These are phyloP conservation scores for Psilocybe mexicana DNA, from an alignment of 1,284 basidiomycete species.

Conservation along the genomic window DNA sequence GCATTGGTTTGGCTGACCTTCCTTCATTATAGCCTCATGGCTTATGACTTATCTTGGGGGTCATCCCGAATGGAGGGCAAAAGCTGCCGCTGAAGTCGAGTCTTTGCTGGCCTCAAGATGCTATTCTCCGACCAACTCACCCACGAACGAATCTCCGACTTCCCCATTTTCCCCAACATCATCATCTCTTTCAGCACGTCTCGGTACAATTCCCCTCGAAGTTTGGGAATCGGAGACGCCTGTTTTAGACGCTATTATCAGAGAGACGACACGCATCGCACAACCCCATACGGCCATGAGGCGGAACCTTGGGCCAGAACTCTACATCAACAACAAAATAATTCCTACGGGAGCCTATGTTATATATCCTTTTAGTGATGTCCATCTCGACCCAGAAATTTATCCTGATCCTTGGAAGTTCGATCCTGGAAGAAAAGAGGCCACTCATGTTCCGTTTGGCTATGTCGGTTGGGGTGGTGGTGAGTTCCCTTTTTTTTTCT, in stretches of 20 bases:
- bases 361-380: constrained; percentile 75
- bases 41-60: constrained; percentile 66
- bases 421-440: constrained; percentile 57
- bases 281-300: constrained; percentile 79
- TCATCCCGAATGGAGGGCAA: constrained; percentile 60
- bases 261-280: constrained; percentile 72
- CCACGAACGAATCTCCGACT: constrained; percentile 5
- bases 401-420: constrained; percentile 76
- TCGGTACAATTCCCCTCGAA: constrained; percentile 63
- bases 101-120: constrained; percentile 55
- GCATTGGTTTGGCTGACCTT: constrained; percentile 16
- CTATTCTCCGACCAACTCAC: constrained; percentile 13
- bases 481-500: constrained; percentile 36
- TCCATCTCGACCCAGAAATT: constrained; percentile 66
- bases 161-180: constrained; percentile 8
- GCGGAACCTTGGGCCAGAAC: constrained; percentile 67
- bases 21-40: constrained; percentile 56
- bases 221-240: constrained; percentile 70
- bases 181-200: constrained; percentile 43
- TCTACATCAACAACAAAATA: constrained; percentile 61
- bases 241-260: constrained; percentile 66
- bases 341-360: constrained; percentile 72
- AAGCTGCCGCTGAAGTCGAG: constrained; percentile 60
- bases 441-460: constrained; percentile 49
- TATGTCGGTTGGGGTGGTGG: constrained; percentile 80